These are phyloP conservation scores for Byssoonygena ceratinophila DNA, from an alignment of 2,329 filamentous ascomycete genomes.

Conservation along the genomic window DNA sequence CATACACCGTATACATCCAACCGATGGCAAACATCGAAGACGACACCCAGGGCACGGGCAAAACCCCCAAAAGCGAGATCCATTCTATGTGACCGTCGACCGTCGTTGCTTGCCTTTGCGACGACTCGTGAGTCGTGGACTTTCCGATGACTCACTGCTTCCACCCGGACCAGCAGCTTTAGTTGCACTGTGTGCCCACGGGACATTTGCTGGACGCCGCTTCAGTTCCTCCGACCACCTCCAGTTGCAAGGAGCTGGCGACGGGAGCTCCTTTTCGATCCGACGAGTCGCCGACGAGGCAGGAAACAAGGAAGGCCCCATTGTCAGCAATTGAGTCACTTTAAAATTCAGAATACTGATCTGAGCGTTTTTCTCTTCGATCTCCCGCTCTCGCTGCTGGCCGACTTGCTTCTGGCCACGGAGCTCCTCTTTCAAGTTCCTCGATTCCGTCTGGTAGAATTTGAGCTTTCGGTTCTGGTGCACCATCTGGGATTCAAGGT, in stretches of 20 bases:
- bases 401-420: conserved; percentile 37
- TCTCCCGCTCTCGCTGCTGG: conserved; percentile 19
- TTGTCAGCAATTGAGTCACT: conserved; percentile 19
- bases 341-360: conserved; percentile 23
- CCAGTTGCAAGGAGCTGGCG: conserved; percentile 7
- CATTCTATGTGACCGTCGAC: neutral
- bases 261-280: conserved; percentile 15
- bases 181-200: neutral
- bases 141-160: neutral
- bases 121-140: neutral
- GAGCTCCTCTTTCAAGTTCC: conserved; percentile 41
- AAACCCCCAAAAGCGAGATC: neutral
- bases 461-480: conserved; percentile 21
- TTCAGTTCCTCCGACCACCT: neutral
- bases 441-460: conserved; percentile 39
- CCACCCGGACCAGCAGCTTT: neutral
- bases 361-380: conserved; percentile 21
- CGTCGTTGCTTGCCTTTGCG: neutral
- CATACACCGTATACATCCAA: neutral
- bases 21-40: neutral
- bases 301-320: conserved; percentile 10
- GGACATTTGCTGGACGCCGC: neutral
- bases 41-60: neutral
- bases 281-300: neutral
- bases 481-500: conserved; percentile 9